Evolutionary conservation across 2,329 filamentous ascomycete species (phyloP), one percentile per base, ranked within the genome.

Genomic region (Colletotrichum magnum): DNA sequence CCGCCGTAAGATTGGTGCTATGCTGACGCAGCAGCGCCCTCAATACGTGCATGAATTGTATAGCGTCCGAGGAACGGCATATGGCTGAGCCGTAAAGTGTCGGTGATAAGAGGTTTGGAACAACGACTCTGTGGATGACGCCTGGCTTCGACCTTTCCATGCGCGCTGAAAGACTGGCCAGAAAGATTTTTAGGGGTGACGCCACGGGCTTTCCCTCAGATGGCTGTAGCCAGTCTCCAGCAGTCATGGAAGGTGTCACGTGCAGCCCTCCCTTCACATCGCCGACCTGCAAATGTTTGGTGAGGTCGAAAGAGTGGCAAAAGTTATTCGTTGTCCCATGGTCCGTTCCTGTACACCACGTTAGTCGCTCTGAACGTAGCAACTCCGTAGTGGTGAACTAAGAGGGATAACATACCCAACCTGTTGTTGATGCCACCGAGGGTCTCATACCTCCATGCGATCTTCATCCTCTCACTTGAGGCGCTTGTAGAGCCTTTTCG

Each of bases 381-480:
- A 7, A 10, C 36, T 5, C 10, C n/a, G 13, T n/a, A 60, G 6
- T 13, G 26, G 39, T 18, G 15, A 26, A 5, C n/a, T 9, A 32
- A 24, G 26, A n/a, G 43, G n/a, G 32, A 13, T n/a, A 18, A 69
- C 68, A 51, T 70, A 72, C 73, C 69, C 70, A 60, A 71, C 52
- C 71, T 64, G 43, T 69, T 7, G 28, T 56, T 43, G 13, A 36
- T 64, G 24, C 58, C 32, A n/a, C 93, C 92, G 61, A 98, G 81
- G 41, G 90, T 88, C 80, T 98, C 95, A 82, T 99, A 99, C 79
- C 96, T 88, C 96, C 96, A 99, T 4, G 96, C 96, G 83, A 99
- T 99, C 83, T 97, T 98, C 96, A 99, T 98, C 80, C 92, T 95
- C 71, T 95, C 93, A 15, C 86, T 85, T 2, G 80, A 75, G 3